Evolutionary conservation across 805 yeast genomes (phyloP), one percentile per base, ranked within the genome.

Genomic region (Hanseniaspora meyeri): DNA sequence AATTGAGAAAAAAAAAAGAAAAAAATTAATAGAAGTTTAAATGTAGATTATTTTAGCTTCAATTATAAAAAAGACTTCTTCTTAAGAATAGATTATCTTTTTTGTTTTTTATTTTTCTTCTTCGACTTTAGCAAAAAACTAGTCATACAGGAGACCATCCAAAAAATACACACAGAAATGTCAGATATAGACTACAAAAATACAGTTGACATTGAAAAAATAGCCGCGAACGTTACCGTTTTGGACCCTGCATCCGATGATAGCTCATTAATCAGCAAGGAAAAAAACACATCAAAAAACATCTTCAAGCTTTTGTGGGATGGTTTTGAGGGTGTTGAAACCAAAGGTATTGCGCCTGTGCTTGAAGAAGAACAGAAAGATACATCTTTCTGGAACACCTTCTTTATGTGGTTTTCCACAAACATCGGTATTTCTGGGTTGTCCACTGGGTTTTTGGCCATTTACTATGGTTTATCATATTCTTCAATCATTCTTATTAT

Each of bases 391-490:
- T 43, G 40, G 37, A 50, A 50, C 42, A 50, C 96, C 11, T 70
- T 79, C 37, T 87, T 87, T 63, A 86, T 89, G 91, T 89, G 96
- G 95, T 76, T 85, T 63, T 84, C 95, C 9, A 95, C 95, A 38
- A 88, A 88, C 70, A 74, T 86, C 77, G 95, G 87, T 57, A 79
- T 89, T 65, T 88, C 95, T 20, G 80, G 96, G n/a, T 81, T 79
- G 64, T 74, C 95, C 9, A 72, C 87, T 45, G 96, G 96, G 68
- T 84, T 78, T 60, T 68, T 83, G 48, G 72, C 81, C 49, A 73
- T 83, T 58, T 76, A 79, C 34, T 87, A 79, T 64, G 82, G 76
- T 14, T 72, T 89, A 60, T 78, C 81, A 50, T 86, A 89, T 70
- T 85, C 89, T 78, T 85, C 84, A 63, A 72, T 85, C 19, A 78